phyloP scores from a whole-genome alignment of 2,329 filamentous ascomycete species.

The Botrytis squamosa region DNA sequence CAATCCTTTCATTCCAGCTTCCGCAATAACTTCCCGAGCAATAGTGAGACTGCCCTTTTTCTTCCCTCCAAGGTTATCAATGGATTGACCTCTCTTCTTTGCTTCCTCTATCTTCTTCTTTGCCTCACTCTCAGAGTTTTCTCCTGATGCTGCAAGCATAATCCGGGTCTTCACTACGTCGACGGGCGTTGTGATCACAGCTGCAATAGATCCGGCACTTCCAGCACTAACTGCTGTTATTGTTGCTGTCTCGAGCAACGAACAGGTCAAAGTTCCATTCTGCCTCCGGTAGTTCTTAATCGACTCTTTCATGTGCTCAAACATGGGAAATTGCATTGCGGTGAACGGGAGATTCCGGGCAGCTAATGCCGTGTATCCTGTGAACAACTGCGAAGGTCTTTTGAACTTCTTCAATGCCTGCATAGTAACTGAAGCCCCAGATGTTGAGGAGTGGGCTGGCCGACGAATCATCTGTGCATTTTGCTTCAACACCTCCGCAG shows the following conservation, averaged over 20 bases:
- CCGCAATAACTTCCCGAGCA: slow-evolving; percentile 60
- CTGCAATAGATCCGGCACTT: slow-evolving; percentile 69
- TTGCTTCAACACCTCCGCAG: slow-evolving; percentile 88
- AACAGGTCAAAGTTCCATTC: slow-evolving; percentile 30
- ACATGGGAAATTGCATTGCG: slow-evolving; percentile 83
- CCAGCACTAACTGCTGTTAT: slow-evolving; percentile 75
- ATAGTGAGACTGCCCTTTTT: slow-evolving; percentile 55
- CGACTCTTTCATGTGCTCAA: slow-evolving; percentile 64
- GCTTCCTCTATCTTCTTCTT: slow-evolving; percentile 31
- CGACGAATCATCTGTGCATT: slow-evolving; percentile 79
- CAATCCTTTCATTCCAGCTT: slow-evolving; percentile 69
- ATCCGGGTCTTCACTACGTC: slow-evolving; percentile 89
- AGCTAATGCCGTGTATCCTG: slow-evolving; percentile 77
- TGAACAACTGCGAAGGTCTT: slow-evolving; percentile 56
- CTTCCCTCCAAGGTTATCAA: slow-evolving; percentile 34
- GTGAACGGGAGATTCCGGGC: slow-evolving; percentile 85
- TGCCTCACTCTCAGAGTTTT: slow-evolving; percentile 36
- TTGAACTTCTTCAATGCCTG: slow-evolving; percentile 57
- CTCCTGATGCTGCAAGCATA: slow-evolving; percentile 64
- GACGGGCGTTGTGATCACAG: slow-evolving; percentile 80
- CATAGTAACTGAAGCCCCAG: slow-evolving; percentile 47
- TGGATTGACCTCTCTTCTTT: slow-evolving; percentile 34
- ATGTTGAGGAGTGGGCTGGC: slow-evolving; percentile 29
- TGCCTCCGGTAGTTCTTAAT: slow-evolving; percentile 49
- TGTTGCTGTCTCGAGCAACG: slow-evolving; percentile 62